A percentile compares a stretch with the other conserved stretches of the same genome.
Evolutionary conservation across 345 rosid species (phyloP).

Genomic region (Moricandia moricandioides): DNA sequence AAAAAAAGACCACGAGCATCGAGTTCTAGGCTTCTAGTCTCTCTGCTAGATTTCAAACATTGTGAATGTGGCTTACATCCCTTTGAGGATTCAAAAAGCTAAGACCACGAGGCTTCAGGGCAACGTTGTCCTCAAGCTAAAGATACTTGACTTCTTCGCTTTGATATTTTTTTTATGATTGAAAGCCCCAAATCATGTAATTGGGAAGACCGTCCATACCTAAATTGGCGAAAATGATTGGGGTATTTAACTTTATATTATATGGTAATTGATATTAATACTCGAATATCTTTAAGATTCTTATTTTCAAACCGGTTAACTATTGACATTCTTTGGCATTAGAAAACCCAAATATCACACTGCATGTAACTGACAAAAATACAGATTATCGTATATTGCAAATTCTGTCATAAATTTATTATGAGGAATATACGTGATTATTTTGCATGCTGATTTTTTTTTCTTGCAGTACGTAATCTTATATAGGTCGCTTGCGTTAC

Average conservation of each 20-base stretch:
- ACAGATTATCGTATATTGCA: not conserved
- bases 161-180: conserved; percentile 2
- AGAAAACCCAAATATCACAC: not conserved
- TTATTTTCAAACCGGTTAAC: not conserved
- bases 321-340: not conserved
- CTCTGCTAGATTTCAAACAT: no score
- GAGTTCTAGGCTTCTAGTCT: no score
- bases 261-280: not conserved
- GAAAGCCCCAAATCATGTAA: not conserved
- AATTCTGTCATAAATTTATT: not conserved
- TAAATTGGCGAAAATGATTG: not conserved
- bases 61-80: conserved; percentile 41
- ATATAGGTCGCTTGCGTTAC: not conserved
- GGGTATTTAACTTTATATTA: not conserved
- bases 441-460: not conserved
- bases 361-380: not conserved
- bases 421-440: not conserved
- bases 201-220: not conserved
- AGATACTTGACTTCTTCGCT: conserved; percentile 12
- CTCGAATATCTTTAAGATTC: not conserved
- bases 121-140: conserved; percentile 23
- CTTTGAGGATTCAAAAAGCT: conserved; percentile 40
- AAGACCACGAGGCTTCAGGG: conserved; percentile 21
- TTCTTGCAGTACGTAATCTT: not conserved
- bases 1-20: conserved; percentile 4